Conservation (phyloP, 352 stramenopile species). For the Lagenidium giganteum region DNA sequence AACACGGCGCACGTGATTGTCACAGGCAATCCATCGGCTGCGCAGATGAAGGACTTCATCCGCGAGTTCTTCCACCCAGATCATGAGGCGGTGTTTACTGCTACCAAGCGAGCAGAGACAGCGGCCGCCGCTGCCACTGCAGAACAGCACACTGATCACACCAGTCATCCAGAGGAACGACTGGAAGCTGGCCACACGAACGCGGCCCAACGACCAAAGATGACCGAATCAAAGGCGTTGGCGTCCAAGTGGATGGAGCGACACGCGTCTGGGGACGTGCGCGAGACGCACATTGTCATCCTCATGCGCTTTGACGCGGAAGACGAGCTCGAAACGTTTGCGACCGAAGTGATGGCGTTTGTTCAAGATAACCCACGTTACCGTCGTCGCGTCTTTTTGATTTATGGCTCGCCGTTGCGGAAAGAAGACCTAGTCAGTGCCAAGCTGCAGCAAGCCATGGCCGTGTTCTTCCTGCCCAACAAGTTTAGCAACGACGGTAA, state of each 20-base stretch:
- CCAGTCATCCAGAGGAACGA: too few species aligned
- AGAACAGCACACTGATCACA: slow-evolving; percentile 6
- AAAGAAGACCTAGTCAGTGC: slow-evolving; percentile 50
- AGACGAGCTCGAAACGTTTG: slow-evolving; percentile 10
- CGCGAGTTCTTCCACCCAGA: slow-evolving; percentile 87
- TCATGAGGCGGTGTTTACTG: slow-evolving; percentile 47
- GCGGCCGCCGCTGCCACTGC: slow-evolving; percentile 19
- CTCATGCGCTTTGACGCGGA: slow-evolving; percentile 73
- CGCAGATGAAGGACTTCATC: slow-evolving; percentile 84
- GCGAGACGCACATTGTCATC: slow-evolving; percentile 75
- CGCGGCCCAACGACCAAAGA: slow-evolving; percentile 9
- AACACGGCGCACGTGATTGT: slow-evolving; percentile 83
- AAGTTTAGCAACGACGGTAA: slow-evolving; percentile 78
- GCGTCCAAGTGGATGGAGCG: slow-evolving; percentile 50
- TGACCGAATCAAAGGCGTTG: slow-evolving; percentile 3
- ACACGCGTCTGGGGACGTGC: slow-evolving; percentile 34
- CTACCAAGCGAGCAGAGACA: too few species aligned
- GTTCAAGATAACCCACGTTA: slow-evolving; percentile 66
- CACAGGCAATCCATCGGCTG: slow-evolving; percentile 70
- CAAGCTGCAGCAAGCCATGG: slow-evolving; percentile 58
- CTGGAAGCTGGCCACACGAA: too few species aligned
- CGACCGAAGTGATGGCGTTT: slow-evolving; percentile 49
- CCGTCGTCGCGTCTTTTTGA: slow-evolving; percentile 74
- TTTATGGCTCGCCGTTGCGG: slow-evolving; percentile 63
- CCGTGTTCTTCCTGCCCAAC: slow-evolving; percentile 82